Conservation (phyloP, 1,284 basidiomycete genomes). For the Leccinum griseonigrum region DNA sequence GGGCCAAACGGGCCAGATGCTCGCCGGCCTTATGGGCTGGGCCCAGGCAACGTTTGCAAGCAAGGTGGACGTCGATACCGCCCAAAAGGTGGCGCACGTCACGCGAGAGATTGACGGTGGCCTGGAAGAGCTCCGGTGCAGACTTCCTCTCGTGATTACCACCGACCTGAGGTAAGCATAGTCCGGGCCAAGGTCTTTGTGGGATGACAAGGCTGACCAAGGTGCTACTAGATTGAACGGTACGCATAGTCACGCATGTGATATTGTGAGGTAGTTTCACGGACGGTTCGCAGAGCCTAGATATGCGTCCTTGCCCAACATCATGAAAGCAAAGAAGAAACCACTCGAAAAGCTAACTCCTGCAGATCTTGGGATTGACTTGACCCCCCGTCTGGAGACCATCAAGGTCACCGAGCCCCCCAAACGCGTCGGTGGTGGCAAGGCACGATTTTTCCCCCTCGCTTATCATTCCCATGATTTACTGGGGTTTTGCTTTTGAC, state of each 20-base stretch:
- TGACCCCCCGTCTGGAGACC: constrained; percentile 81
- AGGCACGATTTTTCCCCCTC: constrained; percentile 50
- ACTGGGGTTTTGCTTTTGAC: background rate
- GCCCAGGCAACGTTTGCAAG: constrained; percentile 95
- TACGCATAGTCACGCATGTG: constrained; percentile 25
- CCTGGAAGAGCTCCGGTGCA: constrained; percentile 78
- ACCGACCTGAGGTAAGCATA: constrained; percentile 84
- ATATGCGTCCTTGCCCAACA: constrained; percentile 92
- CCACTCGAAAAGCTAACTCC: constrained; percentile 84
- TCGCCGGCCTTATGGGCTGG: constrained; percentile 92
- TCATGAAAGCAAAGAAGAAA: constrained; percentile 99
- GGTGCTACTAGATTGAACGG: constrained; percentile 51
- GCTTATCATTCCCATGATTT: background rate
- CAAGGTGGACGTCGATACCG: constrained; percentile 78
- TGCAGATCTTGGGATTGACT: constrained; percentile 81
- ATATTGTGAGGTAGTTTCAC: background rate
- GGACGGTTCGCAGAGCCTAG: constrained; percentile 66
- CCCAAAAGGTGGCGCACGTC: constrained; percentile 69
- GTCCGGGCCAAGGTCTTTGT: background rate
- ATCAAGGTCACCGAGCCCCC: constrained; percentile 92
- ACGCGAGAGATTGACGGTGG: constrained; percentile 96
- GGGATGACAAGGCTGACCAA: constrained; percentile 2
- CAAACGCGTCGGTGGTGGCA: constrained; percentile 88
- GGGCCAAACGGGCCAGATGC: constrained; percentile 97
- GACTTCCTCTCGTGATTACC: constrained; percentile 86